Evolutionary conservation across 768 basidiomycete species (phyloP), one percentile per base, ranked within the genome.

Genomic region (Cystobasidium onofrii): DNA sequence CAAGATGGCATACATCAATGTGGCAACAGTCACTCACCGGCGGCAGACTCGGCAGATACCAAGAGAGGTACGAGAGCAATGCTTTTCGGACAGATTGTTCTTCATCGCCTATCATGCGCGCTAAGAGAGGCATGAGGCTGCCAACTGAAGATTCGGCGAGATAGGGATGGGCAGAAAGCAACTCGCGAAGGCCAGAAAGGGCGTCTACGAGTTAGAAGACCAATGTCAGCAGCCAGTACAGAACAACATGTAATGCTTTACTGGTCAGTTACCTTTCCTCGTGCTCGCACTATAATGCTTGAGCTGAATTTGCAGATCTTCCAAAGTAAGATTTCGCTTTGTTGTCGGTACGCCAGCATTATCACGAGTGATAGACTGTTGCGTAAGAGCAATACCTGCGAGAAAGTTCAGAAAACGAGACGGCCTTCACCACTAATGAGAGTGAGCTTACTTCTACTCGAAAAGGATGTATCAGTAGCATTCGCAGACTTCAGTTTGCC

Each of bases 401-500:
- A 18, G 7, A 31, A 27, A 29, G 15, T 18, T 15, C 13, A n/a
- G n/a, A n/a, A n/a, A n/a, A n/a, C n/a, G n/a, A n/a, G n/a, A n/a
- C n/a, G n/a, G n/a, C n/a, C n/a, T n/a, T n/a, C n/a, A n/a, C n/a
- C n/a, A n/a, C n/a, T n/a, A n/a, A n/a, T n/a, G 64, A 33, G 41
- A 10, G 39, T 1, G 33, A 18, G 84, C 90, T 78, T 79, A 96
- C 95, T 91, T 74, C 91, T 87, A 36, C 92, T 88, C 80, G 94
- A 92, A 86, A 95, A 97, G 0, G 94, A 93, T 0, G 95, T 98
- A 82, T 98, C 91, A 76, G 97, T 86, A 4, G 87, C 90, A 85
- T 98, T 98, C 57, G 83, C 85, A 12, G 92, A 84, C 12, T 83
- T 80, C 78, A 89, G 86, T 81, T 94, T 98, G 54, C 91, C 92